Conservation (phyloP, 116 monocot species). For the Thalassia testudinum region DNA sequence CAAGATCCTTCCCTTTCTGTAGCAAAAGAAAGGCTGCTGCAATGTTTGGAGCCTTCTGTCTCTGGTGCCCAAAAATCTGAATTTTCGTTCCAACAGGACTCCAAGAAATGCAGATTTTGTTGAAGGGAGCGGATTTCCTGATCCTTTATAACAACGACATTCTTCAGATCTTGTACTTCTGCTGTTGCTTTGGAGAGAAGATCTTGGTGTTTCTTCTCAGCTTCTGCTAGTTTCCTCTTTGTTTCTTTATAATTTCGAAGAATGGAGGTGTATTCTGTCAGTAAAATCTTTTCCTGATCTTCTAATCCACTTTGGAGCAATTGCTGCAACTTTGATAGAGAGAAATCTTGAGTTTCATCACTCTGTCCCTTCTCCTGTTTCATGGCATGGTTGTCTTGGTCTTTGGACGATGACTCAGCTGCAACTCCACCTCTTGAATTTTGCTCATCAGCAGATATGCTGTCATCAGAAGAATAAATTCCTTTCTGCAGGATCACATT, state of each 20-base stretch:
- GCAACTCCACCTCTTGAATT: too few species aligned
- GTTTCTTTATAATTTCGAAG: constrained; percentile 59
- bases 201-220: constrained; percentile 51
- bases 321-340: constrained; percentile 27
- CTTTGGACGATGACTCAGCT: background rate
- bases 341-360: background rate
- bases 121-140: constrained; percentile 56
- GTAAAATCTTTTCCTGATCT: constrained; percentile 53
- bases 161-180: constrained; percentile 38
- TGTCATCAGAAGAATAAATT: too few species aligned
- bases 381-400: background rate
- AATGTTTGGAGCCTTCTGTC: too few species aligned
- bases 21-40: too few species aligned
- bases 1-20: too few species aligned
- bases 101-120: constrained; percentile 21
- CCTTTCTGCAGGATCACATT: too few species aligned
- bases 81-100: constrained; percentile 13
- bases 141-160: constrained; percentile 40
- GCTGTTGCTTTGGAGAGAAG: constrained; percentile 17
- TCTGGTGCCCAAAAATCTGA: background rate
- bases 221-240: constrained; percentile 45
- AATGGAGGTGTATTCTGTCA: constrained; percentile 55
- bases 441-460: too few species aligned
- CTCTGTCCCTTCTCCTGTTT: background rate
- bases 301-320: constrained; percentile 37